phyloP scores from a whole-genome alignment of 768 basidiomycete genomes.

The Pisolithus albus region DNA sequence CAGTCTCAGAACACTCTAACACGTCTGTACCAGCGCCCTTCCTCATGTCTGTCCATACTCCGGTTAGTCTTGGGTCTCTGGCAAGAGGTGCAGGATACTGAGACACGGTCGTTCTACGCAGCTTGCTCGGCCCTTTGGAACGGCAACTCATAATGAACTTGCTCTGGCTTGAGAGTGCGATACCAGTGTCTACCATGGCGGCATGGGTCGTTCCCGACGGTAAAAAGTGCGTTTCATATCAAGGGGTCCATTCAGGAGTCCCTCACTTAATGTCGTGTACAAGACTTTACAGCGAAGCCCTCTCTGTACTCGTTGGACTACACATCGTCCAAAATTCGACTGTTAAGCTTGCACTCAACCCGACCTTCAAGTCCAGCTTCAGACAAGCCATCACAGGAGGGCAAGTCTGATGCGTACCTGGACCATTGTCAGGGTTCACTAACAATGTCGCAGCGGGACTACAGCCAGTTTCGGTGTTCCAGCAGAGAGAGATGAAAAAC shows the following conservation, averaged over 20 bases:
- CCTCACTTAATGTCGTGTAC: not conserved
- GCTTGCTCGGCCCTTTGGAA: slow-evolving; percentile 71
- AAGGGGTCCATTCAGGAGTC: not conserved
- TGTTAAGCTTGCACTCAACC: slow-evolving; percentile 61
- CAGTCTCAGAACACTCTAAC: slow-evolving; percentile 74
- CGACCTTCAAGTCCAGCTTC: slow-evolving; percentile 71
- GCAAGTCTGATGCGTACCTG: slow-evolving; percentile 37
- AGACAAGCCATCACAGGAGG: slow-evolving; percentile 85
- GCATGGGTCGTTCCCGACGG: slow-evolving; percentile 73
- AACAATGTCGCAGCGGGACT: slow-evolving; percentile 45
- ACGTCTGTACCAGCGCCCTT: slow-evolving; percentile 77
- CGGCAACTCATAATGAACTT: slow-evolving; percentile 83
- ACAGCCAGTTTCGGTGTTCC: slow-evolving; percentile 83
- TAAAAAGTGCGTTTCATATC: slow-evolving; percentile 46
- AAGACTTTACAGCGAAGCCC: slow-evolving; percentile 67
- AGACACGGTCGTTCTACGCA: slow-evolving; percentile 22
- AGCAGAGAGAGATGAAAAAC: slow-evolving; percentile 57
- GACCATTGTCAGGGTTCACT: not conserved
- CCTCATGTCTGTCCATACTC: slow-evolving; percentile 86
- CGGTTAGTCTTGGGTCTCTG: slow-evolving; percentile 41
- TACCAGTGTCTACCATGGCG: slow-evolving; percentile 59
- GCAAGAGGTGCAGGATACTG: not conserved
- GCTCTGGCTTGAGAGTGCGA: slow-evolving; percentile 78
- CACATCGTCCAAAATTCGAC: slow-evolving; percentile 61
- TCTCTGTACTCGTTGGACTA: slow-evolving; percentile 55